A percentile compares a stretch with the other conserved stretches of the same genome.
These are phyloP conservation scores for Neofusicoccum laricinum DNA, from an alignment of 2,329 filamentous ascomycete genomes.

Conservation along the genomic window DNA sequence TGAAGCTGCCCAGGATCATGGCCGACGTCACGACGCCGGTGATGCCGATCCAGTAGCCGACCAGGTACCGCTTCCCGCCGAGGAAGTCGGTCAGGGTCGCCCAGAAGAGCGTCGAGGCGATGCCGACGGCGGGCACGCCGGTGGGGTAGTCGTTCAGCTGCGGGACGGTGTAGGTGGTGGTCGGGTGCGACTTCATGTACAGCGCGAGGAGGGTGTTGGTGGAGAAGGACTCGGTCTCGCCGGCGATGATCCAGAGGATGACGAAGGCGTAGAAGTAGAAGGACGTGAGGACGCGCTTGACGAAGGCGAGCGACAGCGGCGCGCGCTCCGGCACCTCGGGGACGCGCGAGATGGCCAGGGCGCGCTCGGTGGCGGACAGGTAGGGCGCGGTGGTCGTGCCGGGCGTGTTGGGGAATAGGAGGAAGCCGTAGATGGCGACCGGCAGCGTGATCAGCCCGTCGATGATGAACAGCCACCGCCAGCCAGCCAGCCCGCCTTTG, in stretches of 20 bases:
- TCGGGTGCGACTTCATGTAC: conserved; percentile 49
- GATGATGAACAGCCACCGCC: conserved; percentile 49
- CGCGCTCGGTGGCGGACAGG: conserved; percentile 39
- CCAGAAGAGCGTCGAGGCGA: conserved; percentile 62
- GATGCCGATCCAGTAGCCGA: conserved; percentile 65
- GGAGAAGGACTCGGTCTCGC: conserved; percentile 69
- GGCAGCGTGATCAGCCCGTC: conserved; percentile 58
- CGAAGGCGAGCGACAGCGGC: conserved; percentile 49
- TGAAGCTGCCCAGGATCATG: conserved; percentile 57
- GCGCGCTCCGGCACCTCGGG: conserved; percentile 46
- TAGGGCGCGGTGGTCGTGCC: conserved; percentile 43
- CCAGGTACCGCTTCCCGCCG: conserved; percentile 62
- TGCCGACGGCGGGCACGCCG: conserved; percentile 52
- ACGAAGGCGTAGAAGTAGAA: conserved; percentile 68
- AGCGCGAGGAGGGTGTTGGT: conserved; percentile 58
- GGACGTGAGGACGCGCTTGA: conserved; percentile 55
- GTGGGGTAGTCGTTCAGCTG: conserved; percentile 56
- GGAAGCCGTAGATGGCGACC: conserved; percentile 54
- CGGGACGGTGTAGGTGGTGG: conserved; percentile 44
- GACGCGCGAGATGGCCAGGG: conserved; percentile 44
- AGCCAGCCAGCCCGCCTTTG: conserved; percentile 50
- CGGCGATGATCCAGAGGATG: conserved; percentile 66
- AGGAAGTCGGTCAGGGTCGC: conserved; percentile 65
- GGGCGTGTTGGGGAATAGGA: conserved; percentile 47
- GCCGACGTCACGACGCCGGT: conserved; percentile 61